Base-by-base conservation (phyloP, 1,139 yeast genomes). In the Lodderomyces theae region DNA sequence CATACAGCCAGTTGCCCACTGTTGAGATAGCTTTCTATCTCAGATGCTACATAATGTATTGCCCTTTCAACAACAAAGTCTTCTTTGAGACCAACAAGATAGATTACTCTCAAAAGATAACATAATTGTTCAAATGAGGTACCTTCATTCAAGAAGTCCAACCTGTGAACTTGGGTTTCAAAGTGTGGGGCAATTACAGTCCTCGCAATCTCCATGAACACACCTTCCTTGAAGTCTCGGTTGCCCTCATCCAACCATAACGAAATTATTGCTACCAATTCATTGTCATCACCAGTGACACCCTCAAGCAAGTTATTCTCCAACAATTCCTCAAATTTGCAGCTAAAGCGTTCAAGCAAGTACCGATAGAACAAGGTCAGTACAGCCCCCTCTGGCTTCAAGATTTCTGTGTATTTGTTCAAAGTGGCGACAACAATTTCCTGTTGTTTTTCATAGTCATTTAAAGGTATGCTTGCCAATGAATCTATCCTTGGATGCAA, bases 61-160 rank as follows among this genome's bases (percentile, higher is more conserved):
- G 21, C n/a, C 13, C n/a, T 16, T 15, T 12, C 15, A 5, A 11
- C n/a, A 31, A 4, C 5, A 21, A 10, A 31, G 24, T 18, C 18
- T 11, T 28, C 31, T 21, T 13, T 26, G n/a, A n/a, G n/a, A 4
- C 34, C 21, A 29, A 12, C 15, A 6, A 16, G 13, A 11, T 48
- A 42, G 18, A 60, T 43, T 2, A 52, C 32, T 3, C 52, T 39
- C 11, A 56, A 48, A 38, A 51, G 58, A 29, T 59, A 63, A 2
- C 57, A 39, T 3, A 45, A 17, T 8, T 19, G 24, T 10, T 47
- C 46, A 10, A 37, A 40, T 2, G 41, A 17, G 12, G 18, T 24
- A 9, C 46, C 46, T 5, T 11, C 16, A n/a, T 28, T 16, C 7
- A 16, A 7, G 3, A 54, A 54, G 5, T 37, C 31, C 61, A 60